phyloP scores from a whole-genome alignment of 2,329 filamentous ascomycete species.

The Alternaria metachromatica region DNA sequence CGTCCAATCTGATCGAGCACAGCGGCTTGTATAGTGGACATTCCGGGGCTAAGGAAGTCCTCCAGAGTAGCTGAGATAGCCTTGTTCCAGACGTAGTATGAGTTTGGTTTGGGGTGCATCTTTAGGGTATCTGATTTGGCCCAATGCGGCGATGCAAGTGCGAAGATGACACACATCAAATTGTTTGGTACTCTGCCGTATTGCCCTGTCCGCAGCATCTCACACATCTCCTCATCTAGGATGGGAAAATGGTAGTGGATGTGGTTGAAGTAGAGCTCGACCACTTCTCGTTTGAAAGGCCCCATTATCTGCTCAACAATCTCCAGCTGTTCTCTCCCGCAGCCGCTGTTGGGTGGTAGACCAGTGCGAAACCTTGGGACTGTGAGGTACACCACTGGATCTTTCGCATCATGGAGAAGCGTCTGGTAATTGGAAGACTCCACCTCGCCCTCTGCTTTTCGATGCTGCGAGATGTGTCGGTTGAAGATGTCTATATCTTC shows the following conservation, averaged over 20 bases:
- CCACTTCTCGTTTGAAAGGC: conserved; percentile 46
- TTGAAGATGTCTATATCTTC: conserved; percentile 52
- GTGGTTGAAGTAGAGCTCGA: conserved; percentile 55
- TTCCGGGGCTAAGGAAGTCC: conserved; percentile 51
- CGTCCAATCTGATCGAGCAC: conserved; percentile 52
- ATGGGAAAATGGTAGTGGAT: conserved; percentile 50
- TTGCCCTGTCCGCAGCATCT: conserved; percentile 44
- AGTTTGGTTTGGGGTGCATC: conserved; percentile 46
- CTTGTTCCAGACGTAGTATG: conserved; percentile 52
- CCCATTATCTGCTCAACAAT: conserved; percentile 52
- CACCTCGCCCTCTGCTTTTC: conserved; percentile 29
- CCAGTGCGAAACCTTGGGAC: conserved; percentile 60
- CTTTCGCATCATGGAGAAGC: conserved; percentile 54
- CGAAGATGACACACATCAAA: conserved; percentile 50
- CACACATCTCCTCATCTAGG: conserved; percentile 49
- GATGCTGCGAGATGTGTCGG: conserved; percentile 47
- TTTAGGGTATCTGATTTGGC: conserved; percentile 44
- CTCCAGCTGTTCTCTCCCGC: conserved; percentile 49
- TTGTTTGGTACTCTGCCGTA: conserved; percentile 44
- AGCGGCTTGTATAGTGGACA: conserved; percentile 50
- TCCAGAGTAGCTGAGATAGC: conserved; percentile 51
- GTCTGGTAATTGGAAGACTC: conserved; percentile 56
- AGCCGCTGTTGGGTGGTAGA: conserved; percentile 40
- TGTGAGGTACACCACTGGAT: conserved; percentile 53
- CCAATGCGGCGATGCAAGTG: conserved; percentile 49